Evolutionary conservation across 2,329 filamentous ascomycete species (phyloP).

Genomic region (Epichloe festucae): DNA sequence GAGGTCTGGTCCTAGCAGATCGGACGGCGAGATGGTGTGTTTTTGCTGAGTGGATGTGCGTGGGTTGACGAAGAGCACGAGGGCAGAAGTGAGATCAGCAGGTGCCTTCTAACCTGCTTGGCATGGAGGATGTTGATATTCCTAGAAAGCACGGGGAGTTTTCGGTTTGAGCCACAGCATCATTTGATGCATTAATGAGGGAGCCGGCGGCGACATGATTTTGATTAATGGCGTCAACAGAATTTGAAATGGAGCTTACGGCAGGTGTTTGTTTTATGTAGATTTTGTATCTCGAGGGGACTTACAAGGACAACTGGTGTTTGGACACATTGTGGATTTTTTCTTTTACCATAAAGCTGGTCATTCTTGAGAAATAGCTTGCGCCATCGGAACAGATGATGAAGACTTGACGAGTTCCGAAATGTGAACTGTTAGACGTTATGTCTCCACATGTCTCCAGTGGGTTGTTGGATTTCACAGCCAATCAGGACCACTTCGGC

Average conservation of each 20-base stretch:
- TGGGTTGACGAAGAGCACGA: slow-evolving; percentile 15
- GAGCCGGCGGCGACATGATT: not conserved
- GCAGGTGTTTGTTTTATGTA: not conserved
- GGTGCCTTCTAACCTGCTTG: not conserved
- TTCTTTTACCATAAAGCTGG: not conserved
- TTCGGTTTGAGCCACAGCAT: not conserved
- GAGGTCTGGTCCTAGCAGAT: slow-evolving; percentile 70
- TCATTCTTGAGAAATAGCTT: not conserved
- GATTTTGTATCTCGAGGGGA: not conserved
- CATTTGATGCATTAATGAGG: not conserved
- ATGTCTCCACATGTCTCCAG: too few species aligned
- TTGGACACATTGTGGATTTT: slow-evolving; percentile 2
- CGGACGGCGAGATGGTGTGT: slow-evolving; percentile 79
- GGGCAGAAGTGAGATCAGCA: not conserved
- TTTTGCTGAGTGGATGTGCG: slow-evolving; percentile 75
- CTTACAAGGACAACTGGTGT: slow-evolving; percentile 1
- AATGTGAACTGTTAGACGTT: too few species aligned
- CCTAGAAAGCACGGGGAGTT: not conserved
- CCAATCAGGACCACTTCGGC: too few species aligned
- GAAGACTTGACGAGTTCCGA: too few species aligned
- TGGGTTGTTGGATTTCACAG: too few species aligned
- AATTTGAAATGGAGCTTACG: not conserved
- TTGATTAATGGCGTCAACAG: not conserved
- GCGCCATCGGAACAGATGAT: too few species aligned
- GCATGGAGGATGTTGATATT: not conserved